These are phyloP conservation scores for Domatiomyces globalis DNA, from an alignment of 2,329 filamentous ascomycete genomes.

Conservation along the genomic window DNA sequence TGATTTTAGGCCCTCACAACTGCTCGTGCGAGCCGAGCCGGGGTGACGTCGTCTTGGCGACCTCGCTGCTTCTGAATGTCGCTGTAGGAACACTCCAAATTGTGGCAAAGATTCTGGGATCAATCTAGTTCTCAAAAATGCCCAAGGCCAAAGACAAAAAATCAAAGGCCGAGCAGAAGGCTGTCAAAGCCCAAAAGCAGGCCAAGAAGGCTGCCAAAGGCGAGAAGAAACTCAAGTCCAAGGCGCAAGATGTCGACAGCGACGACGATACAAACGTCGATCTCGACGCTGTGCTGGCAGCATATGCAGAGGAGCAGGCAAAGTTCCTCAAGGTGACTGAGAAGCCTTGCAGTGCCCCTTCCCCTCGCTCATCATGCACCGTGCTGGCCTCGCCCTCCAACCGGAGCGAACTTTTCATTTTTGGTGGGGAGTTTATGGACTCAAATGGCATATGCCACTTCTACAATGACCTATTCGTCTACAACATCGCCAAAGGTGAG, in stretches of 20 bases:
- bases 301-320: constrained; percentile 86
- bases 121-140: background rate
- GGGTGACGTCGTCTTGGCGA: too few species aligned
- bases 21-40: too few species aligned
- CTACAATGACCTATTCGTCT: constrained; percentile 53
- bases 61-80: too few species aligned
- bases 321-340: constrained; percentile 91
- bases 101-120: background rate
- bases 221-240: constrained; percentile 67
- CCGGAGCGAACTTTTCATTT: constrained; percentile 75
- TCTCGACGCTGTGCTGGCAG: constrained; percentile 80
- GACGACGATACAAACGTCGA: constrained; percentile 88
- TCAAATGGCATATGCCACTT: constrained; percentile 52
- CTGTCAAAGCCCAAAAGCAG: constrained; percentile 55
- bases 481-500: constrained; percentile 68
- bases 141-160: constrained; percentile 41
- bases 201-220: constrained; percentile 62
- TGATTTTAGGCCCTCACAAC: too few species aligned
- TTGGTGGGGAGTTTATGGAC: constrained; percentile 93
- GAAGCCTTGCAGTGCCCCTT: constrained; percentile 55
- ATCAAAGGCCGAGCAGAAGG: constrained; percentile 40
- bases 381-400: constrained; percentile 76
- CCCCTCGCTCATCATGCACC: constrained; percentile 63
- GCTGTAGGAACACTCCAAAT: too few species aligned
- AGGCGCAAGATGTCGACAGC: constrained; percentile 49